Evolutionary conservation across 108 stramenopile species (phyloP).

Genomic region (Cyclotella kingstonii): DNA sequence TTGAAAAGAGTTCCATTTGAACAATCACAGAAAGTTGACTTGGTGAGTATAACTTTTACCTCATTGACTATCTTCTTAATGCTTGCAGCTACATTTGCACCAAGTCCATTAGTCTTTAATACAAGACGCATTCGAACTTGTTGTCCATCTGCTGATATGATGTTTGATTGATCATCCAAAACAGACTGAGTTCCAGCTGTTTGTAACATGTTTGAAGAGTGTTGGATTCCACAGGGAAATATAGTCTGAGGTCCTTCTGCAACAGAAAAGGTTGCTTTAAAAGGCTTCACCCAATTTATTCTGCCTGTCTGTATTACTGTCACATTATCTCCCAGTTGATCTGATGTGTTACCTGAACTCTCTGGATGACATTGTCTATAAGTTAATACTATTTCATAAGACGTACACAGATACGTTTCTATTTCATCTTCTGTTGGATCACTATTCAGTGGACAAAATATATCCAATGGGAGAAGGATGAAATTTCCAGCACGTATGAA

Average conservation of each 20-base stretch:
- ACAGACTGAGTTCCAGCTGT: constrained; percentile 1
- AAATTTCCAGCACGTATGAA: constrained; percentile 46
- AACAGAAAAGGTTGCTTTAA: constrained; percentile 50
- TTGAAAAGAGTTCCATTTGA: too few relatives aligned
- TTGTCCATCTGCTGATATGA: constrained; percentile 60
- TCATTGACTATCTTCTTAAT: constrained; percentile 51
- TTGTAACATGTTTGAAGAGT: constrained; percentile 47
- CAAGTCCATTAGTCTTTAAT: constrained; percentile 43
- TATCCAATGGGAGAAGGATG: constrained; percentile 54
- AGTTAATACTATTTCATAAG: constrained; percentile 18
- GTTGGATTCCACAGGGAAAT: constrained; percentile 62
- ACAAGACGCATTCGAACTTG: constrained; percentile 44
- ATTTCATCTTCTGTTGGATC: constrained; percentile 8
- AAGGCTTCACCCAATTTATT: constrained; percentile 61
- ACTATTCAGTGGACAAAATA: constrained; percentile 57
- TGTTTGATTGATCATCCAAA: constrained; percentile 17
- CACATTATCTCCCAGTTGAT: constrained; percentile 49
- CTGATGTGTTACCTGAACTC: constrained; percentile 3
- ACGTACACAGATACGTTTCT: constrained; percentile 6
- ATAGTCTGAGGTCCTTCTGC: constrained; percentile 28
- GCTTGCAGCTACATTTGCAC: constrained; percentile 36
- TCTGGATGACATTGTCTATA: constrained; percentile 31
- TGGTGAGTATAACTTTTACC: too few relatives aligned
- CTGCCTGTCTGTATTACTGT: constrained; percentile 48
- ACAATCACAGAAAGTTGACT: too few relatives aligned